A percentile compares a stretch with the other conserved stretches of the same genome.
These are phyloP conservation scores for Pythium dissimile DNA, from an alignment of 352 stramenopile genomes.

Conservation along the genomic window DNA sequence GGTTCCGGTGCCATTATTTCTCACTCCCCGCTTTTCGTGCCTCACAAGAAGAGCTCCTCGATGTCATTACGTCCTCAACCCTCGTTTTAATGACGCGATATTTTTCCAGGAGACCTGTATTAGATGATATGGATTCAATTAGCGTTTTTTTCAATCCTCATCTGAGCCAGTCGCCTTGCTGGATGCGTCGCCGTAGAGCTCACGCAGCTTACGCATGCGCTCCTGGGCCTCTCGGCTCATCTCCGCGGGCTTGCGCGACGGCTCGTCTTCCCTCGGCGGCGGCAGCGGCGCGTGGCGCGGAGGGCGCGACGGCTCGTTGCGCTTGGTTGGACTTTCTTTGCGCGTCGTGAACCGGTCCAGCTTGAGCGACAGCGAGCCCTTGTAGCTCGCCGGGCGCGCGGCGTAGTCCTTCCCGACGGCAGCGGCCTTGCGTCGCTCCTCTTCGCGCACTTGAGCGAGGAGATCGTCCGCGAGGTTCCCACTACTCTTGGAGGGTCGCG, in stretches of 20 bases:
- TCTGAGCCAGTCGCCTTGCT: not conserved
- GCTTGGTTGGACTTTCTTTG: slow-evolving; percentile 64
- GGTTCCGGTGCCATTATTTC: not conserved
- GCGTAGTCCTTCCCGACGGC: slow-evolving; percentile 90
- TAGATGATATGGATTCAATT: slow-evolving; percentile 14
- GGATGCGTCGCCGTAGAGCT: slow-evolving; percentile 76
- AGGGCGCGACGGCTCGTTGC: slow-evolving; percentile 31
- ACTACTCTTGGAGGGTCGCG: slow-evolving; percentile 1
- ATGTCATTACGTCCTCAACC: not conserved
- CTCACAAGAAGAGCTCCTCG: not conserved
- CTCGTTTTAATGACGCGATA: not conserved
- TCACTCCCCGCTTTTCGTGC: not conserved
- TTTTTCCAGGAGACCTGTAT: slow-evolving; percentile 1
- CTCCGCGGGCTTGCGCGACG: slow-evolving; percentile 4
- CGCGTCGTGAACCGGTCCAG: slow-evolving; percentile 84
- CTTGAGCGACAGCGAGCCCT: slow-evolving; percentile 90
- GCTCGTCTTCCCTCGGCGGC: not conserved
- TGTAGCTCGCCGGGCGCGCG: slow-evolving; percentile 88
- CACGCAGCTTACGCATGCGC: slow-evolving; percentile 63
- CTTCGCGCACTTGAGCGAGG: slow-evolving; percentile 89
- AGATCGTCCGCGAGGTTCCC: slow-evolving; percentile 64
- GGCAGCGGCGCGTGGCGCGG: not conserved
- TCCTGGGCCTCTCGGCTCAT: slow-evolving; percentile 48
- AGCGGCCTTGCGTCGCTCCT: slow-evolving; percentile 88
- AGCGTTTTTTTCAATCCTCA: slow-evolving; percentile 10